These are phyloP conservation scores for Neurospora sublineolata DNA, from an alignment of 495 filamentous ascomycete genomes.

Conservation along the genomic window DNA sequence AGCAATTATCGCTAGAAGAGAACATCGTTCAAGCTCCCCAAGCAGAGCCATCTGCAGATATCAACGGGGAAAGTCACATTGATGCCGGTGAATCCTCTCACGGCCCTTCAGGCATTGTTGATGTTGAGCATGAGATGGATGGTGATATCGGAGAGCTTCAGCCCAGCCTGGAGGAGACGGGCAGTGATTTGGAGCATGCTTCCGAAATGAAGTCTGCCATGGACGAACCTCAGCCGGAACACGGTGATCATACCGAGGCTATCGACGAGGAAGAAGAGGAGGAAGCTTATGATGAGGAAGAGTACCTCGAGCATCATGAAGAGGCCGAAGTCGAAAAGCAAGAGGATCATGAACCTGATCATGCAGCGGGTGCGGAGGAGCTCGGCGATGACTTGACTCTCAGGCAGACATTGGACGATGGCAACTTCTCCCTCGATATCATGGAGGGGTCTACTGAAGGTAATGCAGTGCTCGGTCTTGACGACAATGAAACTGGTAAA, in stretches of 20 bases:
- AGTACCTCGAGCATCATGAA: background rate
- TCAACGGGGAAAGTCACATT: background rate
- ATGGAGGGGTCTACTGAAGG: background rate
- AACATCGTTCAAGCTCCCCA: background rate
- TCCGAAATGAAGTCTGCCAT: background rate
- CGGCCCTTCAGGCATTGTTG: background rate
- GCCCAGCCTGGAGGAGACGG: background rate
- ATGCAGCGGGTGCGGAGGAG: background rate
- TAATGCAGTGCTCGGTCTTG: background rate
- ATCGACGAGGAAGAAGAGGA: background rate
- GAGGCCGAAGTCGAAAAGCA: background rate
- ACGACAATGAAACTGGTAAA: slow-evolving; percentile 16
- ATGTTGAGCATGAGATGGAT: background rate
- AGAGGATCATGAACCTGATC: background rate
- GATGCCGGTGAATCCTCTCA: background rate
- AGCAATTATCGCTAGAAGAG: background rate
- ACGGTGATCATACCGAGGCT: background rate
- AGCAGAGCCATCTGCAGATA: background rate
- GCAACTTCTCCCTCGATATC: slow-evolving; percentile 1
- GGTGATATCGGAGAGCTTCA: background rate
- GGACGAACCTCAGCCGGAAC: background rate
- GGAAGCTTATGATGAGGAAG: background rate
- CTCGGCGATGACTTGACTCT: background rate
- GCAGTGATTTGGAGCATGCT: background rate
- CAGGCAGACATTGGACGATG: background rate